These are phyloP conservation scores for Volvox africanus DNA, from an alignment of 139 green algal species.

Conservation along the genomic window DNA sequence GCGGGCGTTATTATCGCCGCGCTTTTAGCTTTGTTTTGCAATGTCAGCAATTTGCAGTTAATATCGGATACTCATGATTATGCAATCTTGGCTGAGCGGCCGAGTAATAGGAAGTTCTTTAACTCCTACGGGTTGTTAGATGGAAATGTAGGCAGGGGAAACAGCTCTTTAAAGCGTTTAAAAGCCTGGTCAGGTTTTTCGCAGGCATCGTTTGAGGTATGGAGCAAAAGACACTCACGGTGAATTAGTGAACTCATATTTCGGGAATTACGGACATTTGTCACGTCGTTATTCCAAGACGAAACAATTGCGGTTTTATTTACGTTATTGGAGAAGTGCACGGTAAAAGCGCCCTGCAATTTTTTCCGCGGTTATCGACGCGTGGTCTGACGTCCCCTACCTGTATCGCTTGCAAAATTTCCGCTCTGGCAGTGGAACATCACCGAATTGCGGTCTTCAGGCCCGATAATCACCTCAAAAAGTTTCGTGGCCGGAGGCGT, in stretches of 20 bases:
- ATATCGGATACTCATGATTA: constrained; percentile 8
- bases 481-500: constrained; percentile 11
- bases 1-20: not conserved
- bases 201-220: constrained; percentile 25
- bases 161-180: not conserved
- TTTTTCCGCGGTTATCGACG: not conserved
- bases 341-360: too few species aligned
- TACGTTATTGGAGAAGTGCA: too few species aligned
- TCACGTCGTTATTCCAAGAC: too few species aligned
- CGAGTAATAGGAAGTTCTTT: constrained; percentile 16
- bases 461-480: not conserved
- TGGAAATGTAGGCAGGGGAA: not conserved
- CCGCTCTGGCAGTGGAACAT: constrained; percentile 20
- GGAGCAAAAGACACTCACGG: not conserved
- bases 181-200: constrained; percentile 18
- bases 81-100: not conserved
- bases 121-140: constrained; percentile 1
- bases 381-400: not conserved
- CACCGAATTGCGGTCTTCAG: not conserved
- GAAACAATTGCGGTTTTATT: too few species aligned
- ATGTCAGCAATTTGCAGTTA: not conserved
- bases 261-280: too few species aligned
- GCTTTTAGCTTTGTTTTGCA: not conserved
- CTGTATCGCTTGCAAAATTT: not conserved
- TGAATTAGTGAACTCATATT: too few species aligned